Evolutionary conservation across 2,329 filamentous ascomycete genomes (phyloP), one percentile per base, ranked within the genome.

Genomic region (Talaromyces rugulosus): DNA sequence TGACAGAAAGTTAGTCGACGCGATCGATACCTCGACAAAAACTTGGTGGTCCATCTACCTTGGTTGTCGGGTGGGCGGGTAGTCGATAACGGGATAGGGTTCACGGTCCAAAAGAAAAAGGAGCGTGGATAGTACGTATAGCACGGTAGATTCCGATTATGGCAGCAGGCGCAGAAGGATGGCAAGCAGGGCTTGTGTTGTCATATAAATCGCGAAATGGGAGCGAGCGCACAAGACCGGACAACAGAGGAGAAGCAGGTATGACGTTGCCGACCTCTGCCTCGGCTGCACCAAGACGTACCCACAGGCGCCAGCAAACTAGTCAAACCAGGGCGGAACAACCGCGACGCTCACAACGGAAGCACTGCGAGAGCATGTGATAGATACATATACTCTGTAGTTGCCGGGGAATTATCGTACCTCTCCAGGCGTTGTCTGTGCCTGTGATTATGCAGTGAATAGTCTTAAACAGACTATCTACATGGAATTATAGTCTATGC

Each of bases 241-340:
- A 28, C 27, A 12, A 31, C 5, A 6, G 50, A 9, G n/a, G 50
- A 7, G 8, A 28, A 31, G 50, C 9, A 27, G 34, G 36, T 63
- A 63, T 63, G 62, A 63, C 62, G 62, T 63, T 63, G 59, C 50
- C 40, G 59, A 58, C 59, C 53, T 53, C 55, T 61, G 62, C 62
- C 62, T 63, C 62, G 62, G 62, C n/a, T 51, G 57, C 18, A 36
- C 27, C n/a, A 28, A 12, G 28, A 23, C 30, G 30, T 56, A 28
- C 27, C 57, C 53, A 42, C 59, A 16, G 36, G 18, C 42, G n/a
- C 44, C 16, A 44, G 40, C 40, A 18, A 44, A 18, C 40, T n/a
- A 27, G 44, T 23, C 44, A 47, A 47, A 47, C 44, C n/a, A 36
- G 14, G 34, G 33, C 33, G 34, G 34, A 36, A 36, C 12, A 36